Percentiles rank a stretch among this genome's conserved stretches.
These are phyloP conservation scores for Eimeria maxima DNA, from an alignment of 169 alveolate species.

Conservation along the genomic window DNA sequence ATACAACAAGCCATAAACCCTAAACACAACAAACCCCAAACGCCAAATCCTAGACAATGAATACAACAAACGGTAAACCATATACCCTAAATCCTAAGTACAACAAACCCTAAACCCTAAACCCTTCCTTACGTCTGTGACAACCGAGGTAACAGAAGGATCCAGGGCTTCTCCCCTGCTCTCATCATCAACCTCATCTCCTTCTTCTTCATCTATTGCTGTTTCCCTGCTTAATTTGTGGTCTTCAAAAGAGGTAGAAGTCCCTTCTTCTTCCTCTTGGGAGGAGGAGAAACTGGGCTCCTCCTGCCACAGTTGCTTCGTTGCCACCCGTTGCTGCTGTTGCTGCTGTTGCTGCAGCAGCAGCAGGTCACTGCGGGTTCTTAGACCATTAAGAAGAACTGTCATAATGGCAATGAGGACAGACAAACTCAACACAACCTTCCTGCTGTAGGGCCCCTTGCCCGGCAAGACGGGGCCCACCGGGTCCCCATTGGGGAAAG, in stretches of 20 bases:
- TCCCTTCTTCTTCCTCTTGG: not conserved
- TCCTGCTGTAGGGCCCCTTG: not conserved
- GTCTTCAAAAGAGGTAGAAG: not conserved
- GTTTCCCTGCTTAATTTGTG: not conserved
- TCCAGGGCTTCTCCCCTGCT: not conserved
- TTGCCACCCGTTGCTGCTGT: not conserved
- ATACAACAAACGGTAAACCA: not conserved
- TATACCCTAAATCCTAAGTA: not conserved
- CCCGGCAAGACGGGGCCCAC: not conserved
- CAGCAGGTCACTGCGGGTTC: constrained; percentile 3
- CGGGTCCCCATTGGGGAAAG: not conserved
- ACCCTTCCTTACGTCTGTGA: not conserved
- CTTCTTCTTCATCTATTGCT: not conserved
- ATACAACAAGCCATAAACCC: not conserved
- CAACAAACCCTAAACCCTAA: not conserved
- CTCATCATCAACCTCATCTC: not conserved
- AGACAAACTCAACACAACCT: not conserved
- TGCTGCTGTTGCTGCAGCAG: constrained; percentile 36
- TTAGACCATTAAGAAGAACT: not conserved
- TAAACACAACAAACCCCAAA: not conserved
- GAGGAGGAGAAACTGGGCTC: not conserved
- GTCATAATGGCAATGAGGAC: not conserved
- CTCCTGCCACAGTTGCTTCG: not conserved
- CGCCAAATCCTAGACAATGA: not conserved
- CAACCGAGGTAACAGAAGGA: not conserved